A percentile compares a stretch with the other conserved stretches of the same genome.
These are phyloP conservation scores for Penicillium palitans DNA, from an alignment of 2,329 filamentous ascomycete genomes.

Conservation along the genomic window DNA sequence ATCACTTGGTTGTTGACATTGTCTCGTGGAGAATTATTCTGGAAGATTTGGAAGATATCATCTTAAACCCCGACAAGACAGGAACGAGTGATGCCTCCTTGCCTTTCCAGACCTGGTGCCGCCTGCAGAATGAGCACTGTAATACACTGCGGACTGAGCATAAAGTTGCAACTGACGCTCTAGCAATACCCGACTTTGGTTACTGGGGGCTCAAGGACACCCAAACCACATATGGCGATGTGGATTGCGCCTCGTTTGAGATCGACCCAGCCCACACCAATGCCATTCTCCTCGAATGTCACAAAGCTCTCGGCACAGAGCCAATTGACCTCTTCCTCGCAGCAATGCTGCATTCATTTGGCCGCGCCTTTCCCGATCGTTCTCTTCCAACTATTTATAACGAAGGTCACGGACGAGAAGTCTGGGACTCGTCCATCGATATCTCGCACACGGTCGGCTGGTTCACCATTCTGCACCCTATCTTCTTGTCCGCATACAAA, in stretches of 20 bases:
- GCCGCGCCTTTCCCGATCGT: conserved; percentile 44
- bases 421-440: conserved; percentile 48
- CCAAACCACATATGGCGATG: conserved; percentile 39
- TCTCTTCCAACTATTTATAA: conserved; percentile 47
- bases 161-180: conserved; percentile 14
- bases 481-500: conserved; percentile 36
- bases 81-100: conserved; percentile 28
- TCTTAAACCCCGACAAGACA: conserved; percentile 32
- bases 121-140: conserved; percentile 32
- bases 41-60: conserved; percentile 41
- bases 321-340: conserved; percentile 41
- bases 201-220: conserved; percentile 38
- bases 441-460: conserved; percentile 53
- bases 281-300: conserved; percentile 34
- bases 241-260: conserved; percentile 37
- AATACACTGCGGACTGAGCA: conserved; percentile 16
- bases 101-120: conserved; percentile 42
- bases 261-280: conserved; percentile 31
- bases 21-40: conserved; percentile 45
- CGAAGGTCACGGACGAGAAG: conserved; percentile 52
- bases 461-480: conserved; percentile 53
- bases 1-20: conserved; percentile 43
- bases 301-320: conserved; percentile 36
- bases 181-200: conserved; percentile 34
- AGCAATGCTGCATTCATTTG: conserved; percentile 47